Evolutionary conservation across 306 rosid species (phyloP).

Genomic region (Fragaria ananassa): DNA sequence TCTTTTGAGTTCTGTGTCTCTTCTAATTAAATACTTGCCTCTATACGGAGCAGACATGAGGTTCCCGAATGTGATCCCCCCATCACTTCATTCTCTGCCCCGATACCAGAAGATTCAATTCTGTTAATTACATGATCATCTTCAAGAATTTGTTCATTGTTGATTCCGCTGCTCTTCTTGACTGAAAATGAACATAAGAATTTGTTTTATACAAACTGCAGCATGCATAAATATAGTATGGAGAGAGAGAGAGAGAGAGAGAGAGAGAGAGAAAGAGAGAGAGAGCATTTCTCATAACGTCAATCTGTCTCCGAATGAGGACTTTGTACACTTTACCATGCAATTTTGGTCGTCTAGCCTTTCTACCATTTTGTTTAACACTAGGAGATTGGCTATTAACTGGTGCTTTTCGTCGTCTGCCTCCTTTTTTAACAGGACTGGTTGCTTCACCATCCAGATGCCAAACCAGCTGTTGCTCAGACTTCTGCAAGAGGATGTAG

Average conservation of each 20-base stretch:
- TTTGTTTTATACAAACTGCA: background rate
- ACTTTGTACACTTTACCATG: background rate
- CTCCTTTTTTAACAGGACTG: background rate
- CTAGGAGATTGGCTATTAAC: background rate
- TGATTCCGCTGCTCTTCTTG: background rate
- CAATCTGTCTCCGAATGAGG: background rate
- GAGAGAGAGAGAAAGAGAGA: background rate
- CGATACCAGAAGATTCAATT: background rate
- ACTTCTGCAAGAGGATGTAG: background rate
- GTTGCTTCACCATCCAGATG: background rate
- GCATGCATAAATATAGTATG: background rate
- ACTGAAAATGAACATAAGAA: background rate
- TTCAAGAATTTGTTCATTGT: background rate
- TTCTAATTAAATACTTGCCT: background rate
- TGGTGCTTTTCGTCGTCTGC: background rate
- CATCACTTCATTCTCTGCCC: conserved; percentile 4
- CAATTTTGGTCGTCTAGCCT: background rate
- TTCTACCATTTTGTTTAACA: background rate
- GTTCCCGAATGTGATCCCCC: conserved; percentile 5
- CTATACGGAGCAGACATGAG: background rate
- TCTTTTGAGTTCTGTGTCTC: background rate
- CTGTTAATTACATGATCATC: background rate
- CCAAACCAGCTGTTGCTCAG: background rate
- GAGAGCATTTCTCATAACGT: background rate
- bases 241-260: background rate